Conservation (phyloP, 352 stramenopile genomes). For the Globisporangium megalacanthum region DNA sequence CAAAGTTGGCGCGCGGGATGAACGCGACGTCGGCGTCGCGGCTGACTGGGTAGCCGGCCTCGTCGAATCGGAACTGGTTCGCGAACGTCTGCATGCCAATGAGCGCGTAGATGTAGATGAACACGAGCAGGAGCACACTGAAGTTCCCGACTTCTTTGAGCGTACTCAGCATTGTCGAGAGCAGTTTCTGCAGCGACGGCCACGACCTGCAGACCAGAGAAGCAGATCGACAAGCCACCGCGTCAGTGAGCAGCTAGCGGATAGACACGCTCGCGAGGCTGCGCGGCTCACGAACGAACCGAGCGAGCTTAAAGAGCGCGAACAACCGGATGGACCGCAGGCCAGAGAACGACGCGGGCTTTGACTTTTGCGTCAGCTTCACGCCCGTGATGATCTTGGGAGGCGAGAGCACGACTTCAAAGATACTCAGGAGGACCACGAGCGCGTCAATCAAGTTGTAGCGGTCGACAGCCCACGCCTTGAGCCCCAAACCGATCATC, state of each 20-base stretch:
- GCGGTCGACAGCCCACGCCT: constrained; percentile 39
- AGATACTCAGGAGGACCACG: constrained; percentile 35
- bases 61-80: constrained; percentile 89
- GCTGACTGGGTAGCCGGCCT: constrained; percentile 38
- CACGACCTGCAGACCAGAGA: constrained; percentile 45
- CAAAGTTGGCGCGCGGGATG: constrained; percentile 54
- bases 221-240: constrained; percentile 15
- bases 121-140: constrained; percentile 88
- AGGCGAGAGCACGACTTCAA: constrained; percentile 40
- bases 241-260: background rate
- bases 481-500: constrained; percentile 54
- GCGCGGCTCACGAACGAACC: constrained; percentile 10
- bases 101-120: constrained; percentile 92
- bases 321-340: constrained; percentile 87
- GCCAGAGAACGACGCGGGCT: constrained; percentile 50
- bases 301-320: constrained; percentile 88
- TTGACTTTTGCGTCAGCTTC: constrained; percentile 10
- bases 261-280: background rate
- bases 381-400: constrained; percentile 25
- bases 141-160: constrained; percentile 91
- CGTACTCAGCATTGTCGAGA: constrained; percentile 88
- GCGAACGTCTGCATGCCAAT: constrained; percentile 92
- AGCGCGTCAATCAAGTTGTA: constrained; percentile 84
- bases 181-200: constrained; percentile 88
- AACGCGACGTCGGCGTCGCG: constrained; percentile 23